These are phyloP conservation scores for Canna indica DNA, from an alignment of 176 grass and related monocot genomes.

Conservation along the genomic window DNA sequence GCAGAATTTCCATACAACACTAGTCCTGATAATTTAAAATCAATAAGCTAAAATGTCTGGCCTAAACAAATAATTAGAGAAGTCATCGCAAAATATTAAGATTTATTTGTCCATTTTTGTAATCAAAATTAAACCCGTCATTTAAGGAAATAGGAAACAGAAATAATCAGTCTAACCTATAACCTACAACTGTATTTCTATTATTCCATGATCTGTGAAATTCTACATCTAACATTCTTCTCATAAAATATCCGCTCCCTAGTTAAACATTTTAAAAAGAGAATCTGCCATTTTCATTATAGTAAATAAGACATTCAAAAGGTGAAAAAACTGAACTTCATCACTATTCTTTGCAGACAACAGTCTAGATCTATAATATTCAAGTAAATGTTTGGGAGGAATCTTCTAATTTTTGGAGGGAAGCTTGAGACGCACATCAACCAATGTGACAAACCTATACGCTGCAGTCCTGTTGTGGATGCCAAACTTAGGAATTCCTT, in stretches of 20 bases:
- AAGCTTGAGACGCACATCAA: conserved; percentile 55
- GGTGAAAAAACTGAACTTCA: neutral
- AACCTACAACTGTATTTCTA: too few relatives aligned
- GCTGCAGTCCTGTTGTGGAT: conserved; percentile 68
- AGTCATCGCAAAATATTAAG: too few relatives aligned
- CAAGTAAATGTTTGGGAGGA: neutral
- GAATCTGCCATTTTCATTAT: neutral
- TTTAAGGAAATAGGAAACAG: too few relatives aligned
- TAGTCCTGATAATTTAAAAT: too few relatives aligned
- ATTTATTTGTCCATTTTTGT: too few relatives aligned
- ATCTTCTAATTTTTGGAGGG: neutral
- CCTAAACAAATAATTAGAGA: too few relatives aligned
- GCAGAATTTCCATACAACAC: too few relatives aligned
- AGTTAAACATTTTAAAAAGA: neutral
- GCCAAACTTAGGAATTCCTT: conserved; percentile 87
- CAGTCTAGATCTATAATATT: neutral
- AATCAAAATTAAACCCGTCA: too few relatives aligned
- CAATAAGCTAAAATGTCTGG: too few relatives aligned
- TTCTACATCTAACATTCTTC: neutral
- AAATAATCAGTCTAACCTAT: too few relatives aligned
- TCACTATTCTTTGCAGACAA: neutral
- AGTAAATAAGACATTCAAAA: neutral
- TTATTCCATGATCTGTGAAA: neutral
- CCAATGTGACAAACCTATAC: conserved; percentile 81
- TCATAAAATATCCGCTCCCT: neutral